Evolutionary conservation across 805 yeast species (phyloP), one percentile per base, ranked within the genome.

Genomic region (Candida rishiriensis): DNA sequence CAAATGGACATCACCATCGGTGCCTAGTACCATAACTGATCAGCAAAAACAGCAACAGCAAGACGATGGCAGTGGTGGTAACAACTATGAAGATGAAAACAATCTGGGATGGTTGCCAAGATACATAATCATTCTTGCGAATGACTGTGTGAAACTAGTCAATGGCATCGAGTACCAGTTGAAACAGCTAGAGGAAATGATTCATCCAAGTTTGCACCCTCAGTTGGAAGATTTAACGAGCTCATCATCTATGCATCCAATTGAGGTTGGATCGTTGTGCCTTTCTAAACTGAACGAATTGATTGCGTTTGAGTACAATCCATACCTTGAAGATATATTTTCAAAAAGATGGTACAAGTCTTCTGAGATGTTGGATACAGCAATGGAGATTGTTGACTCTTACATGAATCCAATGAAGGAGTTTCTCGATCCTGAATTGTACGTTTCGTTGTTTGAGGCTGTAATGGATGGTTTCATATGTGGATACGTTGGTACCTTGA

Each of bases 391-490:
- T 16, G 55, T 60, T 7, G 60, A 57, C 32, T 49, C 56, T 4
- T 63, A 63, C 41, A 34, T 63, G 28, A 47, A 47, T 35, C 64
- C 64, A 14, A 52, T 62, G 38, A 55, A 54, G 17, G 60, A 60
- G 32, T 59, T 51, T 32, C 47, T 63, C 29, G 57, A 58, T 39
- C 52, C 55, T 3, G 68, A 63, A 44, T 50, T 63, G 34, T 54
- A 55, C 29, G 56, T 54, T 18, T 59, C 64, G 33, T 49, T 63
- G 10, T 57, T 61, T 41, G 66, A 62, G 40, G 40, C 59, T 35
- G 53, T 61, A 44, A 46, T 66, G 65, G 67, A 65, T 69, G 61
- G 63, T 68, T 61, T 65, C 68, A 61, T 68, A 67, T 56, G 56
- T 52, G 61, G 51, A 48, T 69, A 55, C 55, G 64, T 67, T 31